A percentile compares a stretch with the other conserved stretches of the same genome.
Conservation (phyloP, 208 protist genomes). For the Trypanosoma rangeli region DNA sequence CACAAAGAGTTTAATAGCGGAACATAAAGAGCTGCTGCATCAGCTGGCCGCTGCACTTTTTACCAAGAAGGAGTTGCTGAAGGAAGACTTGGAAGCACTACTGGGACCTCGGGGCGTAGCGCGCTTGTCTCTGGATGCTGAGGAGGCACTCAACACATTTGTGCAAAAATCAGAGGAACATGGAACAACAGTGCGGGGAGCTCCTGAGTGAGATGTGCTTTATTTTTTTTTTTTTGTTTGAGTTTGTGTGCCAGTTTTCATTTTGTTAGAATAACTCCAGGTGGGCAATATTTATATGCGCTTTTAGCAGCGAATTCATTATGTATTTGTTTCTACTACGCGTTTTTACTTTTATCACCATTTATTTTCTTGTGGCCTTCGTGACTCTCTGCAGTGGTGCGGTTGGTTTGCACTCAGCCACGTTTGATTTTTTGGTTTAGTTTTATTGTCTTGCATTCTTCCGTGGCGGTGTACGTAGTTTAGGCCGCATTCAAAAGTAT, state of each 20-base stretch:
- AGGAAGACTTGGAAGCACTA: conserved; percentile 66
- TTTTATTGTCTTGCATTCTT: no score
- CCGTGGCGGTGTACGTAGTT: not conserved
- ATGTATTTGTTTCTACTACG: no score
- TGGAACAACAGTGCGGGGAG: conserved; percentile 30
- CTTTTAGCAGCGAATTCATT: no score
- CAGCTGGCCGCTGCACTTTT: conserved; percentile 50
- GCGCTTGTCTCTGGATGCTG: conserved; percentile 34
- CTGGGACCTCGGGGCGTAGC: conserved; percentile 41
- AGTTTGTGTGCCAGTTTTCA: not conserved
- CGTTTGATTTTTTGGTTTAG: no score
- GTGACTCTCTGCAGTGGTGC: no score
- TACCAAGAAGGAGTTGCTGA: conserved; percentile 70
- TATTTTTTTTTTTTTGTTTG: not conserved
- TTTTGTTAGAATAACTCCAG: not conserved
- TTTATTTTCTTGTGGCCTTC: no score
- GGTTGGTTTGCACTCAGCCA: no score
- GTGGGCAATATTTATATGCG: no score
- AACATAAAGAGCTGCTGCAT: conserved; percentile 42
- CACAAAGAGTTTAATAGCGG: conserved; percentile 45
- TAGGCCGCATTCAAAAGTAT: no score
- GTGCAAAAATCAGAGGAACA: conserved; percentile 42
- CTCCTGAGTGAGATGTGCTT: not conserved
- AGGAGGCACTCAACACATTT: conserved; percentile 54
- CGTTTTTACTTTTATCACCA: no score